Base-by-base conservation (phyloP, 2,329 filamentous ascomycete genomes). In the Sphaerulina vaccinii region DNA sequence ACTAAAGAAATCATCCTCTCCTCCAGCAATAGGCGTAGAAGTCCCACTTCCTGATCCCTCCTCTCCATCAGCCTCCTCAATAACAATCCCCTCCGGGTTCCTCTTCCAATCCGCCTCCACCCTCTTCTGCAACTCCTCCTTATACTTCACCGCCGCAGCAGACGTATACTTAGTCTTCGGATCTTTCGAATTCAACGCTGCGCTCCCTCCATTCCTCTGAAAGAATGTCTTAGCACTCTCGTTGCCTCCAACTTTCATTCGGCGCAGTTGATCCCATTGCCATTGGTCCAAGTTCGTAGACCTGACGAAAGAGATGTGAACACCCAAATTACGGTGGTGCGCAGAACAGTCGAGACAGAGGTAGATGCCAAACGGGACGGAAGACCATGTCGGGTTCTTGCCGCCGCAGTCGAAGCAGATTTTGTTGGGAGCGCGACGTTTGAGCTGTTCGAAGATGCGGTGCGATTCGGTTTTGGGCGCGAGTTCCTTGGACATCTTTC, bases 201-300 rank as follows among this genome's bases (percentile, higher is more conserved):
- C 91, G 35, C 88, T 91, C 56, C 93, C 93, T 58, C 93, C 93
- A 70, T 99, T 93, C 64, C 90, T 86, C 74, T 96, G 91, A 78
- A 97, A 99, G 78, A 90, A 99, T 75, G 96, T 96, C 67, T 91
- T 96, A 42, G 93, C 93, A 52, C 90, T 96, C 74, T 97, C 92
- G 68, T 99, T 99, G 52, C 93, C 93, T 60, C 93, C 93, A 13
- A 97, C 90, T 76, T 99, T 99, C 92, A 99, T 97, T 52, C 92
- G 74, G 46, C 93, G 88, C 55, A 99, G 81, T 72, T 99, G 93
- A 62, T 96, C 90, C 93, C 93, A 99, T 87, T 96, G 90, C 93
- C 93, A 99, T 59, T 77, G 90, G 73, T 99, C 93, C 72, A 99
- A 87, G 73, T 96, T 96, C 57, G 92, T 97, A 56, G 92, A 97